Evolutionary conservation across 139 green algal genomes (phyloP).

Genomic region (Chlamydomonas sphaeroides): DNA sequence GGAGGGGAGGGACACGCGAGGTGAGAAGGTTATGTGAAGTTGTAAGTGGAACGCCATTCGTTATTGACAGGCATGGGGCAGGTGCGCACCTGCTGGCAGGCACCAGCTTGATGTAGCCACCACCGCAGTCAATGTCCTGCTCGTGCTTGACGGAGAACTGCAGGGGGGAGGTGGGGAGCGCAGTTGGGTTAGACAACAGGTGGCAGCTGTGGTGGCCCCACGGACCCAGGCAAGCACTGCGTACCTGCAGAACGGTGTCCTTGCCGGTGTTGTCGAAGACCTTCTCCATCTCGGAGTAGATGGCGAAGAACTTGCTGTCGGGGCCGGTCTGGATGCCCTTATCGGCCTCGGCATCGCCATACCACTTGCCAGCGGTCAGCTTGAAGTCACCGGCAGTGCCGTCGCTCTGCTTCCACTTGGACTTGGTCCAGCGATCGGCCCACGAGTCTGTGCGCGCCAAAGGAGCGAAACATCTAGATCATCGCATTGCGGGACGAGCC

Average conservation of each 20-base stretch:
- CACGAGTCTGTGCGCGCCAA: constrained; percentile 60
- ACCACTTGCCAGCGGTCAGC: constrained; percentile 78
- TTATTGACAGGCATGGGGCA: no score
- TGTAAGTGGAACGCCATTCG: no score
- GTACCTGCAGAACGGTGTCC: constrained; percentile 87
- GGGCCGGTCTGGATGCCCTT: constrained; percentile 85
- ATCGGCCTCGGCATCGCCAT: constrained; percentile 62
- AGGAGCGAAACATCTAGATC: constrained; percentile 25
- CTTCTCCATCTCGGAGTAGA: constrained; percentile 68
- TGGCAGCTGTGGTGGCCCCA: not conserved
- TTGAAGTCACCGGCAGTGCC: constrained; percentile 78
- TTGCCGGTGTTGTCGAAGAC: constrained; percentile 84
- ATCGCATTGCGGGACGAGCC: no score
- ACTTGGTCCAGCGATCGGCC: constrained; percentile 78
- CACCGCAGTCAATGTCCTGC: constrained; percentile 90
- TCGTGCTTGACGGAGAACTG: constrained; percentile 93
- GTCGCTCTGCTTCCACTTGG: constrained; percentile 76
- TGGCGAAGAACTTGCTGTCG: constrained; percentile 85
- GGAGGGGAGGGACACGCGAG: no score
- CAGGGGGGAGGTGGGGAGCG: not conserved
- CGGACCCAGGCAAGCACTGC: not conserved
- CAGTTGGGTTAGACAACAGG: not conserved
- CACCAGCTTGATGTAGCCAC: constrained; percentile 93
- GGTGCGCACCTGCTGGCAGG: constrained; percentile 46
- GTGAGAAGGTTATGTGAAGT: no score